phyloP scores from a whole-genome alignment of 805 yeast species.

The Tetrapisispora nanseiensis region DNA sequence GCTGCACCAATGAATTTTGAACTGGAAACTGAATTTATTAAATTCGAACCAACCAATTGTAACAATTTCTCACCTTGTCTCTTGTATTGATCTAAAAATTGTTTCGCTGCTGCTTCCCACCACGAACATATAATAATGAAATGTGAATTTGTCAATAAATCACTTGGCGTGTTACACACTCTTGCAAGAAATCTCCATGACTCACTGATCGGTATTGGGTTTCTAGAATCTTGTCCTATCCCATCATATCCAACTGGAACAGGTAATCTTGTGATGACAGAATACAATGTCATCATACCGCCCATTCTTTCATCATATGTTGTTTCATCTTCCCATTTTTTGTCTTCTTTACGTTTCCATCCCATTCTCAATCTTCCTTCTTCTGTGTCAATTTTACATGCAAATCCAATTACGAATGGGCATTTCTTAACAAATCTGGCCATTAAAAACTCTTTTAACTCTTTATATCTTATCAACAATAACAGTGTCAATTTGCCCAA shows the following conservation, averaged over 20 bases:
- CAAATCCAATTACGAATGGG: slow-evolving; percentile 76
- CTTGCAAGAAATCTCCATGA: slow-evolving; percentile 73
- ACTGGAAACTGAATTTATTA: slow-evolving; percentile 45
- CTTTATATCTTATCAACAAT: slow-evolving; percentile 41
- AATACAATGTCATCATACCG: slow-evolving; percentile 76
- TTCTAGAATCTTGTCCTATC: slow-evolving; percentile 17
- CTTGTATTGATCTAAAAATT: slow-evolving; percentile 51
- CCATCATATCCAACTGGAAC: slow-evolving; percentile 26
- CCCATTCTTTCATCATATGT: slow-evolving; percentile 77
- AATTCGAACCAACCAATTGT: slow-evolving; percentile 34
- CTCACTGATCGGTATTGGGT: slow-evolving; percentile 47
- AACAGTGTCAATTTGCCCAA: slow-evolving; percentile 55
- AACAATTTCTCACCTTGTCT: slow-evolving; percentile 61
- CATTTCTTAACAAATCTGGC: slow-evolving; percentile 89
- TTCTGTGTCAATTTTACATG: slow-evolving; percentile 66
- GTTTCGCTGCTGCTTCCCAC: slow-evolving; percentile 79
- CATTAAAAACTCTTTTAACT: slow-evolving; percentile 33
- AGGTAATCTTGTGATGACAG: slow-evolving; percentile 54
- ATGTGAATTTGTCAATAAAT: slow-evolving; percentile 54
- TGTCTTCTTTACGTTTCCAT: slow-evolving; percentile 48
- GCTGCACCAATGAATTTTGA: slow-evolving; percentile 66
- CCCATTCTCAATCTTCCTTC: slow-evolving; percentile 83
- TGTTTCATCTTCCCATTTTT: slow-evolving; percentile 44
- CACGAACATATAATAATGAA: slow-evolving; percentile 65
- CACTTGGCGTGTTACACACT: slow-evolving; percentile 45